These are phyloP conservation scores for Apiotrichum brassicae DNA, from an alignment of 1,284 basidiomycete genomes.

Conservation along the genomic window DNA sequence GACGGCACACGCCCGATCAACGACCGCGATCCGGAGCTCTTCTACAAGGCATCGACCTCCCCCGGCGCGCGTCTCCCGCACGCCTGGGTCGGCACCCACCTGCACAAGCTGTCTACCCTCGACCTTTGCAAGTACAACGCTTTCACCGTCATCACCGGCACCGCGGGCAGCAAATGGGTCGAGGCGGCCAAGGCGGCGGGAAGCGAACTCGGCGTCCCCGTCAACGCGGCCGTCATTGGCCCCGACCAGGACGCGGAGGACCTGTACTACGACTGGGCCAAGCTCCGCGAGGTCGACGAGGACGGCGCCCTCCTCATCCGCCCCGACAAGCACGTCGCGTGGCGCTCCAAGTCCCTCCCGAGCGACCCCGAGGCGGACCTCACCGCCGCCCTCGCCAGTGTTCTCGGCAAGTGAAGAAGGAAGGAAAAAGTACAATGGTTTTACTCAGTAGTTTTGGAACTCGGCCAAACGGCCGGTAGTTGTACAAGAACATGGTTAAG, in stretches of 20 bases:
- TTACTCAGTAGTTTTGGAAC: no score
- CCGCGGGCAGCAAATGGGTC: slow-evolving; percentile 2
- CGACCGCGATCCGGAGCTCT: slow-evolving; percentile 11
- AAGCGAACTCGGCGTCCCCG: not conserved
- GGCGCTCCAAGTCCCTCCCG: slow-evolving; percentile 5
- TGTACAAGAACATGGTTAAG: no score
- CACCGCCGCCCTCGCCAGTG: not conserved
- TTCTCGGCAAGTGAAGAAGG: not conserved
- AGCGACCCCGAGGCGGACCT: slow-evolving; percentile 9
- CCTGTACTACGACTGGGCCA: slow-evolving; percentile 18
- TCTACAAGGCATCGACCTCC: slow-evolving; percentile 6
- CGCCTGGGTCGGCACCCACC: slow-evolving; percentile 9
- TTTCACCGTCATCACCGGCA: slow-evolving; percentile 13
- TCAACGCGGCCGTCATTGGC: slow-evolving; percentile 10
- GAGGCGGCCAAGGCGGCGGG: not conserved
- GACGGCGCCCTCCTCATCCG: slow-evolving; percentile 13
- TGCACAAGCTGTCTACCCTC: slow-evolving; percentile 8
- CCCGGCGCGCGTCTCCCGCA: slow-evolving; percentile 14
- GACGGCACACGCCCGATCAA: slow-evolving; percentile 11
- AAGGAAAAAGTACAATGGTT: no score
- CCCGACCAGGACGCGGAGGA: slow-evolving; percentile 11
- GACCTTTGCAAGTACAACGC: slow-evolving; percentile 9
- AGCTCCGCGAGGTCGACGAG: slow-evolving; percentile 15
- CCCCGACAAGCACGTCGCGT: slow-evolving; percentile 17
- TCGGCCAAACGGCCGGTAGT: no score